These are phyloP conservation scores for Platanthera zijinensis DNA, from an alignment of 106 monocot species.

Conservation along the genomic window DNA sequence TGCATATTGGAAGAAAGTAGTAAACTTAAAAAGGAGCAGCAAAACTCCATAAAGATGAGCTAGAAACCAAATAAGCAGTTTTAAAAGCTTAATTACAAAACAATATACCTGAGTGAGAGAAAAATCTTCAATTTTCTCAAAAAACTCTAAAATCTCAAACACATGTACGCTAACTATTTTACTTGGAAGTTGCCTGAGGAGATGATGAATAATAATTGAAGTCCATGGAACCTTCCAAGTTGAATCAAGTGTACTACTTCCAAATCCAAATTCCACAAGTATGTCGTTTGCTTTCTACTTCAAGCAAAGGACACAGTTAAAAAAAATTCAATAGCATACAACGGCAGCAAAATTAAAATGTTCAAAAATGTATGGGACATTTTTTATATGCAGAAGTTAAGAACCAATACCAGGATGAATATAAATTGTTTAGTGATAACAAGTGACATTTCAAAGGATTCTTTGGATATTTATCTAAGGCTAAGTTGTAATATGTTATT, in stretches of 20 bases:
- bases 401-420: background rate
- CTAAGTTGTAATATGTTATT: too few relatives aligned
- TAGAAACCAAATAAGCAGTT: constrained; percentile 1
- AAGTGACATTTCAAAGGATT: background rate
- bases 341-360: background rate
- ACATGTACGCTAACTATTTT: constrained; percentile 18
- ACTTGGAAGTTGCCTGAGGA: constrained; percentile 30
- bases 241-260: background rate
- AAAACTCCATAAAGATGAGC: background rate
- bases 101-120: constrained; percentile 21
- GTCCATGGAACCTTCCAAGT: constrained; percentile 14
- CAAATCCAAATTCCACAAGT: constrained; percentile 23
- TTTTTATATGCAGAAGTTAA: background rate
- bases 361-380: background rate
- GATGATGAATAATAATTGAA: constrained; percentile 26
- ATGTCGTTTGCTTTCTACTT: constrained; percentile 12
- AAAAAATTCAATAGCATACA: background rate
- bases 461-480: background rate
- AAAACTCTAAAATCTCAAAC: constrained; percentile 17
- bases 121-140: constrained; percentile 19
- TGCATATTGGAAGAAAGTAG: constrained; percentile 13
- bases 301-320: background rate
- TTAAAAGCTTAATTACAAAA: background rate
- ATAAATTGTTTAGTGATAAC: background rate
- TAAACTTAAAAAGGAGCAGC: background rate